Base-by-base conservation (phyloP, 2,329 filamentous ascomycete species). In the Sporothrix curviconia region DNA sequence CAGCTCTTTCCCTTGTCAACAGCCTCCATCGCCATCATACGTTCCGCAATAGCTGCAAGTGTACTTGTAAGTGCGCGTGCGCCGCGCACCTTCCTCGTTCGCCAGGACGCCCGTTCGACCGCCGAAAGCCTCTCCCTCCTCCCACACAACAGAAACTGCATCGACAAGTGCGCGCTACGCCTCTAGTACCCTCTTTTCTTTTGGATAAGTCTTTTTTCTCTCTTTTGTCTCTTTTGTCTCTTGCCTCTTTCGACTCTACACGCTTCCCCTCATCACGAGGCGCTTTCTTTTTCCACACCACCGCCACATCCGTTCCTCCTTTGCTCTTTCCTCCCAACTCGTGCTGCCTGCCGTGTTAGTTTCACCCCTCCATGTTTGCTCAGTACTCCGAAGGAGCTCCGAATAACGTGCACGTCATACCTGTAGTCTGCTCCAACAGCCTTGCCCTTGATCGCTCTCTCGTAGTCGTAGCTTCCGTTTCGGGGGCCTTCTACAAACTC, bases 101-200 rank as follows among this genome's bases (percentile, higher is more conserved):
- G n/a, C n/a, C n/a, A n/a, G 1, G 37, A 43, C 34, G 40, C 49
- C 56, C 56, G 56, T 58, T 58, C 51, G 56, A 50, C 56, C 56
- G 56, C n/a, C n/a, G n/a, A n/a, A n/a, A n/a, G n/a, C n/a, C n/a
- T 49, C 39, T 53, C 28, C 8, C 11, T 30, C 19, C 25, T 17
- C 24, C 17, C 32, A 9, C 9, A 15, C 24, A 46, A 25, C 15
- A 22, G n/a, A n/a, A n/a, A n/a, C n/a, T n/a, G n/a, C n/a, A n/a
- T n/a, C 19, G 32, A 15, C 17, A 12, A 19, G 19, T 30, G 25
- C 15, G n/a, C 25, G 7, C 32, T 39, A 17, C 32, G 24, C 32
- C 25, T 25, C 9, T 8, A 25, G 24, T n/a, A 22, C 50, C 25
- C 37, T 32, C 25, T 24, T 30, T 25, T 28, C n/a, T 3, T 42